Conservation (phyloP, 306 rosid species). For the Vicia sativa region DNA sequence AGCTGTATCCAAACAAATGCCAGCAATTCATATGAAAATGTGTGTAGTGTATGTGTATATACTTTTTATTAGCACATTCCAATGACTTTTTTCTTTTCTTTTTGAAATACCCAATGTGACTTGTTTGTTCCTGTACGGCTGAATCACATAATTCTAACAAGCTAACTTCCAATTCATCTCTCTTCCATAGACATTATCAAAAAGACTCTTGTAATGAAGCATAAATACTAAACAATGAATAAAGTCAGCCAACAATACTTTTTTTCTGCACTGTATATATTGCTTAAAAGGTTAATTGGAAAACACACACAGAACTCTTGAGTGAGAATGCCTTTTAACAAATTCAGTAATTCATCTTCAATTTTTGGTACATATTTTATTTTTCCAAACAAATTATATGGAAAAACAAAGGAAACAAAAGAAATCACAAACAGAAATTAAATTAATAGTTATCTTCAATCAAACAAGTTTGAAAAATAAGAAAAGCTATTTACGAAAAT, state of each 20-base stretch:
- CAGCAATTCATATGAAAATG: conserved; percentile 4
- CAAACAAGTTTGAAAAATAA: neutral
- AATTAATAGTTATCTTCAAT: neutral
- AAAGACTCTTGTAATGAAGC: conserved; percentile 13
- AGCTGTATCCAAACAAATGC: conserved; percentile 19
- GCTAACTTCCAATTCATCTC: conserved; percentile 2
- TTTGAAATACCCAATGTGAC: neutral
- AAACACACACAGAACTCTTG: conserved; percentile 15
- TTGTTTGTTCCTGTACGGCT: neutral
- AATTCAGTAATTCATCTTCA: conserved; percentile 15
- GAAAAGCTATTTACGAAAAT: conserved; percentile 31
- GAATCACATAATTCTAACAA: conserved; percentile 16
- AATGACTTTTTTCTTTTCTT: neutral
- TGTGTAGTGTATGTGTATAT: conserved; percentile 6
- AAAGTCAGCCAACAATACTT: conserved; percentile 1
- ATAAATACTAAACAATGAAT: conserved; percentile 9
- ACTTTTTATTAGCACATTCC: neutral
- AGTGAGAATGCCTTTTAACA: conserved; percentile 6
- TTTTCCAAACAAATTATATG: neutral
- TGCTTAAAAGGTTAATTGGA: conserved; percentile 13
- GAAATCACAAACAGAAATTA: neutral
- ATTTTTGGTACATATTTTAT: conserved; percentile 19
- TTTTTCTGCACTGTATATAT: conserved; percentile 6
- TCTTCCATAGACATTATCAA: conserved; percentile 7
- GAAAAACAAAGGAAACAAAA: conserved; percentile 20